phyloP scores from a whole-genome alignment of 1,284 basidiomycete genomes.

The Mrakiaceae sp. region DNA sequence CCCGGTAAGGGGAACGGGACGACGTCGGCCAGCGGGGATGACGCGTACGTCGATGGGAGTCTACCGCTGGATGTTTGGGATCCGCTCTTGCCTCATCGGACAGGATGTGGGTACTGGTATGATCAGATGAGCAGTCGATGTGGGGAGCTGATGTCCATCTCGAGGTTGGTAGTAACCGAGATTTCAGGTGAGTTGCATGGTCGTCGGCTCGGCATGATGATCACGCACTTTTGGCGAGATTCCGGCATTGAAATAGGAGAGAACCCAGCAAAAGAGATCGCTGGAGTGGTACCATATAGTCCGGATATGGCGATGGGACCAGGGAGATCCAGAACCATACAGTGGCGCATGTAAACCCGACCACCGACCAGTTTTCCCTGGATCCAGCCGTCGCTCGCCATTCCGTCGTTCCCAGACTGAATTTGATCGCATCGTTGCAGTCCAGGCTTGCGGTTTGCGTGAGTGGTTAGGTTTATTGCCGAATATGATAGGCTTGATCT shows the following conservation, averaged over 20 bases:
- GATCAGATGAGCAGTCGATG: too few species aligned
- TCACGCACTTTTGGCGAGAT: neutral
- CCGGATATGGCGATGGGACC: neutral
- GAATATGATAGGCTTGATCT: neutral
- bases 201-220: neutral
- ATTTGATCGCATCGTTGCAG: neutral
- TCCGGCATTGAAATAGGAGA: neutral
- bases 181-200: too few species aligned
- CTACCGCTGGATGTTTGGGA: constrained; percentile 16
- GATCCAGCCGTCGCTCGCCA: neutral
- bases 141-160: too few species aligned
- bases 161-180: too few species aligned
- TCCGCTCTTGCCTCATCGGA: constrained; percentile 13
- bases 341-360: neutral
- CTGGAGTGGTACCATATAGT: neutral
- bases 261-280: neutral
- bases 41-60: neutral
- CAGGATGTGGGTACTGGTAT: constrained; percentile 2
- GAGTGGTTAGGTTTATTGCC: neutral
- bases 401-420: neutral
- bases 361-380: too few species aligned
- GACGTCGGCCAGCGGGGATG: neutral
- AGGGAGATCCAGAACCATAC: neutral
- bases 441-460: constrained; percentile 10
- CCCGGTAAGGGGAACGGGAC: neutral